A percentile compares a stretch with the other conserved stretches of the same genome.
Evolutionary conservation across 441 rosid species (phyloP).

Genomic region (Aquilaria agallochum): DNA sequence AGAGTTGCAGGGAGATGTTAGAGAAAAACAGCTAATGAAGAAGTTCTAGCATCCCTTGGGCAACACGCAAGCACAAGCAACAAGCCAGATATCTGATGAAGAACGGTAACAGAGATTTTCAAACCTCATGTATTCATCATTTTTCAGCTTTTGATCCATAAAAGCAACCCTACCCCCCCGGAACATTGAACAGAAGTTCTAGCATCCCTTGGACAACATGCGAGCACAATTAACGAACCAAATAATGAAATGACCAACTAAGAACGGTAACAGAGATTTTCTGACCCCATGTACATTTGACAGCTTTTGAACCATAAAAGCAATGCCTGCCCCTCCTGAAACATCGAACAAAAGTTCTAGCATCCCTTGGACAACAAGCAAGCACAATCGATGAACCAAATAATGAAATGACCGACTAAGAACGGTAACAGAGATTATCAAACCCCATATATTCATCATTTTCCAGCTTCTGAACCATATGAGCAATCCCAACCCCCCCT

Average conservation of each 20-base stretch:
- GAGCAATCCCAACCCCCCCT: constrained; percentile 49
- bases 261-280: constrained; percentile 34
- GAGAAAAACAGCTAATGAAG: no score
- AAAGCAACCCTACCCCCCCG: constrained; percentile 48
- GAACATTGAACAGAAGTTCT: neutral
- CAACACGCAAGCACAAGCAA: no score
- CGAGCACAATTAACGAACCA: no score
- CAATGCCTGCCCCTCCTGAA: constrained; percentile 47
- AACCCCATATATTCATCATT: constrained; percentile 48
- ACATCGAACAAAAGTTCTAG: no score
- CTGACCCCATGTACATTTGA: constrained; percentile 44
- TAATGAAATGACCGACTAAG: constrained; percentile 6
- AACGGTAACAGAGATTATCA: constrained; percentile 33
- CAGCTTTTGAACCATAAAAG: constrained; percentile 39
- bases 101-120: constrained; percentile 35
- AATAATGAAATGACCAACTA: constrained; percentile 7
- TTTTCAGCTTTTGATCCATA: constrained; percentile 39
- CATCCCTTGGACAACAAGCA: no score
- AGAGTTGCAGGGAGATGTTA: no score
- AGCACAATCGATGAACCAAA: no score
- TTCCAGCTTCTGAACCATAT: constrained; percentile 39
- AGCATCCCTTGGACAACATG: no score
- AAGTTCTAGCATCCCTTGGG: no score
- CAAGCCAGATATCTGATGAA: neutral
- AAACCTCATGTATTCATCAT: constrained; percentile 46